Conservation (phyloP, 192 early-diverging fungal genomes). For the Entomortierella chlamydospora region DNA sequence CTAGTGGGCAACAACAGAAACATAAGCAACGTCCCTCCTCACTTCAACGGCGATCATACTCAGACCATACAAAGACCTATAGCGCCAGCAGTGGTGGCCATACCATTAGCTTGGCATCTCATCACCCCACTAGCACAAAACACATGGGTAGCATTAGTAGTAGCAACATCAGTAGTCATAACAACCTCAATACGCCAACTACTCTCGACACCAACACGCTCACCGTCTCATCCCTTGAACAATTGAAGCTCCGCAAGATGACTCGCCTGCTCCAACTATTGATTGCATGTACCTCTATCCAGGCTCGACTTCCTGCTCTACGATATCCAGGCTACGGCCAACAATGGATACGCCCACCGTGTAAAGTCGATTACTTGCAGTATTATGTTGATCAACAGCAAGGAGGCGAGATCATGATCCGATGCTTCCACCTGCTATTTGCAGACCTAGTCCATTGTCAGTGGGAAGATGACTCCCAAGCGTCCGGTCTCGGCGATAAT, state of each 20-base stretch:
- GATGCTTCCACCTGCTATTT: slow-evolving; percentile 38
- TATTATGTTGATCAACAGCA: slow-evolving; percentile 31
- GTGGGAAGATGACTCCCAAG: background rate
- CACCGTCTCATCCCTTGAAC: background rate
- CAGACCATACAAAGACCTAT: slow-evolving; percentile 2
- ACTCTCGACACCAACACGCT: background rate
- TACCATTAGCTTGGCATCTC: background rate
- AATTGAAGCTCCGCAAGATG: slow-evolving; percentile 26
- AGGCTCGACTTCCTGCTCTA: slow-evolving; percentile 39
- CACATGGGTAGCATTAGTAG: background rate
- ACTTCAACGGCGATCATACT: slow-evolving; percentile 6
- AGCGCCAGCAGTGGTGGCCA: background rate
- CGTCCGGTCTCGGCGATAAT: background rate
- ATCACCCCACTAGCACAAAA: background rate
- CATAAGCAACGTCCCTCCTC: background rate
- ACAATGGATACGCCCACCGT: slow-evolving; percentile 47
- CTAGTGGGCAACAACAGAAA: background rate
- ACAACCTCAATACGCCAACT: background rate
- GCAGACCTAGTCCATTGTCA: slow-evolving; percentile 30
- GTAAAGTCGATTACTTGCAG: slow-evolving; percentile 31
- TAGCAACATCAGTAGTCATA: background rate
- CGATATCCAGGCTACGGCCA: slow-evolving; percentile 49
- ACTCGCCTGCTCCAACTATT: slow-evolving; percentile 36
- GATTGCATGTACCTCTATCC: slow-evolving; percentile 39
- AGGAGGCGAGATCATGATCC: slow-evolving; percentile 17